Base-by-base conservation (phyloP, 169 alveolate species). In the Theileria orientalis region DNA sequence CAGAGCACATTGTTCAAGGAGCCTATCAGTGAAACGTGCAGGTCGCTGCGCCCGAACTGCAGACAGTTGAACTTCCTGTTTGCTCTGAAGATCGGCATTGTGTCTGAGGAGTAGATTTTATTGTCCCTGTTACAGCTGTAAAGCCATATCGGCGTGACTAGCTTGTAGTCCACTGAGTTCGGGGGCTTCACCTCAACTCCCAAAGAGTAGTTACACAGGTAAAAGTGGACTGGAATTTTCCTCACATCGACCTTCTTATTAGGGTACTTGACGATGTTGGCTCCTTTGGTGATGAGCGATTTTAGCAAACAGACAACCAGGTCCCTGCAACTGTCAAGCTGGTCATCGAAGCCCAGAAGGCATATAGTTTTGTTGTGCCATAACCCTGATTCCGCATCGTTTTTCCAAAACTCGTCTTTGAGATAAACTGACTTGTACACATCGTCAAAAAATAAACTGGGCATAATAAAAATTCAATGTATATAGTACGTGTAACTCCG, bases 131-230 rank as follows among this genome's bases (percentile, higher is more conserved):
- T 25, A 51, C 88, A 72, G 57, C 68, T 35, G 49, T 80, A 80
- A 5, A 80, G 51, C 88, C 88, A 80, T 63, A 80, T 72, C 14
- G 88, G 88, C 0, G 88, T 80, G 23, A 68, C 84, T 7, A 80
- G 74, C 27, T 80, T 71, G 23, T 73, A 46, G 59, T 60, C 88
- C 16, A 66, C 30, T 3, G 57, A 25, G 74, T 47, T 33, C 33
- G 37, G 49, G 5, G 77, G 77, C 29, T 40, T 69, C 0, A 67
- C 33, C 21, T 72, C 83, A 40, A 70, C 46, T 27, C 88, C 84
- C 68, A 72, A 0, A 57, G 76, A 54, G 68, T 80, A 80, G 74
- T 80, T 80, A 72, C 84, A 72, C n/a, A 80, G 42, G 60, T 51
- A 80, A 72, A n/a, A 72, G 67, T 72, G 70, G 6, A 64, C 62